Evolutionary conservation across 2,329 filamentous ascomycete genomes (phyloP), one percentile per base, ranked within the genome.

Genomic region (Curvularia sp.): DNA sequence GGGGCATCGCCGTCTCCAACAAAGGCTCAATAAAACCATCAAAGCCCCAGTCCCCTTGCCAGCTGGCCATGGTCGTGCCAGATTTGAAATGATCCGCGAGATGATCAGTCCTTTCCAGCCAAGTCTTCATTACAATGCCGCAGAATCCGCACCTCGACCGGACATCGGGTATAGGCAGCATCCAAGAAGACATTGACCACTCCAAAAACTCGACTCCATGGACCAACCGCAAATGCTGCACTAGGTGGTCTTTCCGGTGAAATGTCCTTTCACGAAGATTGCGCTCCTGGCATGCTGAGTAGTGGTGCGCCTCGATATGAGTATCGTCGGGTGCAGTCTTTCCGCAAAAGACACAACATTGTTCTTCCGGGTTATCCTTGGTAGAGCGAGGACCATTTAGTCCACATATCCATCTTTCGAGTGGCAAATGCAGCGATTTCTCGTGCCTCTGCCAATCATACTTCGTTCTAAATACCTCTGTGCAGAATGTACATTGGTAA

Each of bases 181-280:
- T 71, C 69, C 70, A 73, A 12, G 55, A 50, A 20, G 59, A 55
- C 69, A 73, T 72, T 39, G 70, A 65, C 77, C 63, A 87, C 13
- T 65, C 62, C 0, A 59, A 55, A 20, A 65, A 70, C 18, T 61
- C 62, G 3, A 63, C 55, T 7, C 60, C 56, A 30, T 73, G 70
- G 4, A 73, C 68, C 4, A 72, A 50, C n/a, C 63, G 59, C 5
- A 72, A 42, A 33, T 73, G 71, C 42, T 73, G 71, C 3, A 63
- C 63, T 0, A 73, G 41, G 39, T 73, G 71, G n/a, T 72, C 71
- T 57, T 72, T 72, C 0, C 71, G 58, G 22, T 71, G 63, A 30
- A 73, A 73, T 1, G 65, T 73, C 2, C 71, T 69, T 39, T 67
- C 68, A 5, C 65, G 63, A 6, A 68, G 42, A n/a, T 46, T 60